A percentile compares a stretch with the other conserved stretches of the same genome.
Conservation (phyloP, 805 yeast genomes). For the Wickerhamomyces subpelliculosus region DNA sequence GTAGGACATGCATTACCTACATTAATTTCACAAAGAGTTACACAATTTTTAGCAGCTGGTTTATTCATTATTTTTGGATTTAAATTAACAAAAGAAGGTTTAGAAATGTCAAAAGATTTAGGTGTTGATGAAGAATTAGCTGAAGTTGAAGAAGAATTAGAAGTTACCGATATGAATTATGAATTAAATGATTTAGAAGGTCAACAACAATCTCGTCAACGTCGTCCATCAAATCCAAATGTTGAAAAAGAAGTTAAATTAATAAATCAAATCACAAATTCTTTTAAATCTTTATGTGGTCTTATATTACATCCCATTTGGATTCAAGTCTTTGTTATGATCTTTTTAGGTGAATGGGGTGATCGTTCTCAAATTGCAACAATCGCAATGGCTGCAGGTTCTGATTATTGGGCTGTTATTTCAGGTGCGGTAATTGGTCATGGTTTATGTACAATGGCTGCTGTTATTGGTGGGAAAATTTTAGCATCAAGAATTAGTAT, state of each 20-base stretch:
- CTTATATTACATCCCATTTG: slow-evolving; percentile 78
- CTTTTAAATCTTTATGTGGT: slow-evolving; percentile 48
- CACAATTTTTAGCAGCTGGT: slow-evolving; percentile 75
- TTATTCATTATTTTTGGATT: slow-evolving; percentile 80
- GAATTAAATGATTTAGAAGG: slow-evolving; percentile 53
- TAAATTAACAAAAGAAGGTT: slow-evolving; percentile 73
- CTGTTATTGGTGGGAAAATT: slow-evolving; percentile 90
- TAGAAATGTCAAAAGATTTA: slow-evolving; percentile 67
- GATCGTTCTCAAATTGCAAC: slow-evolving; percentile 98
- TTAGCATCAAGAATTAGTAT: slow-evolving; percentile 85
- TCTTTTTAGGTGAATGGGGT: slow-evolving; percentile 98
- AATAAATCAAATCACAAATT: slow-evolving; percentile 20
- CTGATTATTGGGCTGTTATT: slow-evolving; percentile 84
- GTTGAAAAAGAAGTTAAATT: slow-evolving; percentile 6
- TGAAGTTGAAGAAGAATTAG: slow-evolving; percentile 93
- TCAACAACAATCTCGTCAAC: slow-evolving; percentile 4
- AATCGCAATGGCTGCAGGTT: slow-evolving; percentile 97
- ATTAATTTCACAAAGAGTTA: slow-evolving; percentile 68
- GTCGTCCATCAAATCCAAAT: slow-evolving; percentile 5
- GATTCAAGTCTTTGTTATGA: slow-evolving; percentile 93
- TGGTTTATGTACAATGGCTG: slow-evolving; percentile 76
- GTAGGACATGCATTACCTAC: slow-evolving; percentile 90
- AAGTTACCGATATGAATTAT: slow-evolving; percentile 47
- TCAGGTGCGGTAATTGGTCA: slow-evolving; percentile 90
- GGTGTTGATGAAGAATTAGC: slow-evolving; percentile 95